Conservation (phyloP, 202 grass and related monocot species). For the Elaeis oleifera region DNA sequence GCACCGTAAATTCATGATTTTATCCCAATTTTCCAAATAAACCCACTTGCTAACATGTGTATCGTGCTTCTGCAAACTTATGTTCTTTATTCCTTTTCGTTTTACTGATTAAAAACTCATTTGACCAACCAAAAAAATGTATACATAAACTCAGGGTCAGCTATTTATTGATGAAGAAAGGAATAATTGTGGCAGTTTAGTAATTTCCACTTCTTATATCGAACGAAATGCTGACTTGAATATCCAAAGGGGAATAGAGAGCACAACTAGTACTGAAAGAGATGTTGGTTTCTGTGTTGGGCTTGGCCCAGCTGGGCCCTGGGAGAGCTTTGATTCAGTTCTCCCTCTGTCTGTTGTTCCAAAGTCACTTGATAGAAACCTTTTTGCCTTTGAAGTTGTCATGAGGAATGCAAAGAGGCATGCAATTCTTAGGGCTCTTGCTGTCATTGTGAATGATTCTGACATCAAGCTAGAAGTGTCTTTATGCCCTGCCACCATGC, state of each 20-base stretch:
- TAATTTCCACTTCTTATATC: constrained; percentile 77
- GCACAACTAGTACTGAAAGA: constrained; percentile 27
- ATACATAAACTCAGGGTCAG: constrained; percentile 44
- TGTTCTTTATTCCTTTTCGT: background rate
- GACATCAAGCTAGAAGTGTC: constrained; percentile 86
- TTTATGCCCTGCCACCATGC: constrained; percentile 50
- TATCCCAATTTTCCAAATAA: too few relatives aligned
- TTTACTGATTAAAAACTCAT: constrained; percentile 14
- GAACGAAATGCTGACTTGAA: constrained; percentile 65
- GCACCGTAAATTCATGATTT: background rate
- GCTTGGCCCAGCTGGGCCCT: constrained; percentile 80
- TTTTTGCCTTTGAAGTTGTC: constrained; percentile 82
- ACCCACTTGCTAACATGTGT: too few relatives aligned
- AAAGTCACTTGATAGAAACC: constrained; percentile 63
- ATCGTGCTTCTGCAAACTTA: too few relatives aligned
- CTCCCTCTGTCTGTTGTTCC: constrained; percentile 71
- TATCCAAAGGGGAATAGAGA: constrained; percentile 47
- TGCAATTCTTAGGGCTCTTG: constrained; percentile 81
- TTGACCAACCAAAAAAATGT: constrained; percentile 9
- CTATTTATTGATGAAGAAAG: constrained; percentile 26
- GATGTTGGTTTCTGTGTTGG: constrained; percentile 81
- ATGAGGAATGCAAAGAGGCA: constrained; percentile 80
- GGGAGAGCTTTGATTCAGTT: constrained; percentile 77
- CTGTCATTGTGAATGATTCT: constrained; percentile 66
- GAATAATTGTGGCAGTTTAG: constrained; percentile 52